Evolutionary conservation across 768 basidiomycete species (phyloP).

Genomic region (Boletus reticuloceps): DNA sequence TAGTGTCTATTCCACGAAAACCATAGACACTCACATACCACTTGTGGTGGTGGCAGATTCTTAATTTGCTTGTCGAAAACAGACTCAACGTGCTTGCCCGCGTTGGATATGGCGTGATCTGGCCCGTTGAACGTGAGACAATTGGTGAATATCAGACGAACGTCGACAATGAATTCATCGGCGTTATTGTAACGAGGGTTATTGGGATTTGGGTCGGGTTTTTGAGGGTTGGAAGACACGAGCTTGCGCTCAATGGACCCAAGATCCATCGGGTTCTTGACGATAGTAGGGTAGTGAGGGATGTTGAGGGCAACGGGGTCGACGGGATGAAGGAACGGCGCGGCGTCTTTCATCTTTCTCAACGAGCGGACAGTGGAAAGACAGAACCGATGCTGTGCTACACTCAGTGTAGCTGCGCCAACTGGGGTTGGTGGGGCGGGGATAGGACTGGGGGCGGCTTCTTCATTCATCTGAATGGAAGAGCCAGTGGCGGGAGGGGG

Average conservation of each 20-base stretch:
- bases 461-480: slow-evolving; percentile 32
- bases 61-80: slow-evolving; percentile 88
- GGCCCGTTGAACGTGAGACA: slow-evolving; percentile 91
- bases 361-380: slow-evolving; percentile 72
- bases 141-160: slow-evolving; percentile 87
- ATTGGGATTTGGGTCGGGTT: slow-evolving; percentile 64
- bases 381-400: slow-evolving; percentile 77
- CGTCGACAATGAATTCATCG: slow-evolving; percentile 81
- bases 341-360: slow-evolving; percentile 83
- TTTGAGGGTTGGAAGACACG: slow-evolving; percentile 69
- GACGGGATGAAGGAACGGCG: slow-evolving; percentile 83
- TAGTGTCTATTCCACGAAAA: slow-evolving; percentile 13
- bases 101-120: slow-evolving; percentile 74
- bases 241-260: slow-evolving; percentile 90
- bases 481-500: slow-evolving; percentile 63
- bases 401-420: slow-evolving; percentile 47
- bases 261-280: slow-evolving; percentile 94
- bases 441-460: slow-evolving; percentile 15
- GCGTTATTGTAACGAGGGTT: slow-evolving; percentile 77
- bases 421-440: slow-evolving; percentile 1
- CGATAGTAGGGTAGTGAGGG: slow-evolving; percentile 84
- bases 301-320: slow-evolving; percentile 80
- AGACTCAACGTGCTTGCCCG: slow-evolving; percentile 79
- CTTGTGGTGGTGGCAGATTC: slow-evolving; percentile 72
- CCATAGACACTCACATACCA: slow-evolving; percentile 50